Conservation (phyloP, 1,284 basidiomycete genomes). For the Pseudozyma sp. region DNA sequence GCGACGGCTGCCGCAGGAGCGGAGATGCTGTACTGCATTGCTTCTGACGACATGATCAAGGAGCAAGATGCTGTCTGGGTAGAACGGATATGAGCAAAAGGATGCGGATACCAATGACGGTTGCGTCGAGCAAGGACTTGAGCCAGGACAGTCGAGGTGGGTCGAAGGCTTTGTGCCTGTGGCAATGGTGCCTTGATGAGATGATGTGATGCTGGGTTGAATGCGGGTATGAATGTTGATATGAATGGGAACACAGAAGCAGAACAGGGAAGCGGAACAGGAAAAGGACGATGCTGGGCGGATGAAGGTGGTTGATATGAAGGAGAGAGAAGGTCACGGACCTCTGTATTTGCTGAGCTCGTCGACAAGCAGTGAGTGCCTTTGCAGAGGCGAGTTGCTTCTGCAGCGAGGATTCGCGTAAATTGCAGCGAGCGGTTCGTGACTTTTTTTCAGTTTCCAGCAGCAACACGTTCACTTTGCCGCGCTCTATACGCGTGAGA, state of each 20-base stretch:
- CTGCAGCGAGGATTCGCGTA: slow-evolving; percentile 15
- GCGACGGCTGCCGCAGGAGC: slow-evolving; percentile 5
- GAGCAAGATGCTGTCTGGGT: no score
- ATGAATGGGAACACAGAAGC: background rate
- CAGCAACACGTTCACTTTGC: slow-evolving; percentile 8
- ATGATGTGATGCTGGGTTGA: background rate
- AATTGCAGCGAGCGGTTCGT: slow-evolving; percentile 17
- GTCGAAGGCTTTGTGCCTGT: no score
- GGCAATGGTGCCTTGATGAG: background rate
- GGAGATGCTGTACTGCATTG: background rate
- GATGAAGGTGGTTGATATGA: background rate
- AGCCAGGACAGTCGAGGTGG: background rate
- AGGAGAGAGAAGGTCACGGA: background rate
- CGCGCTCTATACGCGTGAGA: slow-evolving; percentile 24
- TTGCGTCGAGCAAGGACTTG: no score
- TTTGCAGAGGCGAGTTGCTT: background rate
- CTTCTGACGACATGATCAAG: background rate
- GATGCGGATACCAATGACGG: no score
- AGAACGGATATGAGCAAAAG: no score
- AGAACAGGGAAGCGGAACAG: background rate
- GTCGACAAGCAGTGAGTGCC: no score
- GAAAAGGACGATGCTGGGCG: background rate
- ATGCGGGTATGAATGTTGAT: background rate
- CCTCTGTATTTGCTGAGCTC: background rate
- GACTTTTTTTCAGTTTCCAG: background rate